phyloP scores from a whole-genome alignment of 1,284 basidiomycete species.

The Ceratobasidium sp. region DNA sequence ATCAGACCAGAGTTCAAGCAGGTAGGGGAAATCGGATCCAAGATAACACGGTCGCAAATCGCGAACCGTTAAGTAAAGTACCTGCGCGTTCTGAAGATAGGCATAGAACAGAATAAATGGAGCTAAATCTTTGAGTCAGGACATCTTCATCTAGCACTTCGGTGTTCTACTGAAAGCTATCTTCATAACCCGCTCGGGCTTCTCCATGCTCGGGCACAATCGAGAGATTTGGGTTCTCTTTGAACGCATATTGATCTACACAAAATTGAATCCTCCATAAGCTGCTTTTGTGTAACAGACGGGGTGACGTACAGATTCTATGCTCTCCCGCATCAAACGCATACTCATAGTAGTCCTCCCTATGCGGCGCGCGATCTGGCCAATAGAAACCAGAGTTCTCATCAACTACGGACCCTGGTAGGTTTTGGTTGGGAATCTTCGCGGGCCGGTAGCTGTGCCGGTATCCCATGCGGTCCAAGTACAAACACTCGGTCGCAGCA shows the following conservation, averaged over 20 bases:
- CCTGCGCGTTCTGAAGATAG: too few species aligned
- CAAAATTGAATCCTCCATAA: not conserved
- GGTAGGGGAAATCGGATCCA: too few species aligned
- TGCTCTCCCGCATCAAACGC: slow-evolving; percentile 21
- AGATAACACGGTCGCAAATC: too few species aligned
- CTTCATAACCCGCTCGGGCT: not conserved
- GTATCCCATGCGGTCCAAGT: slow-evolving; percentile 17
- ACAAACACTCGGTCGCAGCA: slow-evolving; percentile 28
- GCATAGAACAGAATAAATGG: too few species aligned
- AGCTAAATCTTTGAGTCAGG: too few species aligned
- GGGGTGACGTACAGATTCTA: slow-evolving; percentile 10
- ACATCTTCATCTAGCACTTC: too few species aligned
- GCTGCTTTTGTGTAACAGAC: too few species aligned
- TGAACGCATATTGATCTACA: slow-evolving; percentile 35
- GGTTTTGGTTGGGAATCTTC: not conserved
- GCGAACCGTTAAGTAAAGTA: too few species aligned
- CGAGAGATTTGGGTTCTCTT: slow-evolving; percentile 24
- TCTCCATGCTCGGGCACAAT: slow-evolving; percentile 21
- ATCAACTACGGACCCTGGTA: not conserved
- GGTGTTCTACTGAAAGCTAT: too few species aligned
- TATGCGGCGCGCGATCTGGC: slow-evolving; percentile 7
- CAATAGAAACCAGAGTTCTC: slow-evolving; percentile 19
- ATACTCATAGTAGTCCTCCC: slow-evolving; percentile 10
- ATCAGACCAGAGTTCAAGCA: too few species aligned
- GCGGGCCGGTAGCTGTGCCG: slow-evolving; percentile 26